phyloP scores from a whole-genome alignment of 805 yeast species.

The Metschnikowia bowlesiae region DNA sequence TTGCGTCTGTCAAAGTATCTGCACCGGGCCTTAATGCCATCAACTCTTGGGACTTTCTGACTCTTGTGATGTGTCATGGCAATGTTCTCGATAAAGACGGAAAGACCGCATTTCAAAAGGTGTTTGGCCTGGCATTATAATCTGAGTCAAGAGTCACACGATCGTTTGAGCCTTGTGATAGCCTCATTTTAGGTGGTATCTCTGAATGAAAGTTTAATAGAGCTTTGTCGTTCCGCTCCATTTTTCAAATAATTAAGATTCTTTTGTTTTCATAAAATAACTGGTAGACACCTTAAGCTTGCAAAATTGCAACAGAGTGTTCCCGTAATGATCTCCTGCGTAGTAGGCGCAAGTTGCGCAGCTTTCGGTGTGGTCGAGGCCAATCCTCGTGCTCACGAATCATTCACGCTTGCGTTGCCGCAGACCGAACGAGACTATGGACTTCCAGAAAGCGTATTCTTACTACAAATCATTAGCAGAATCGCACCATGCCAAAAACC shows the following conservation, averaged over 20 bases:
- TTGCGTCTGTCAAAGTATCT: constrained; percentile 13
- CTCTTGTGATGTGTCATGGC: constrained; percentile 24
- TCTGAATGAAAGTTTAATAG: too few relatives aligned
- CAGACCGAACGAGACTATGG: background rate
- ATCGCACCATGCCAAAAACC: constrained; percentile 4
- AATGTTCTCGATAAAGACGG: constrained; percentile 15
- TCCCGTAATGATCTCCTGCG: background rate
- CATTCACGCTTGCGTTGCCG: background rate
- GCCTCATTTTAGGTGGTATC: background rate
- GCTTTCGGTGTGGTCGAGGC: background rate
- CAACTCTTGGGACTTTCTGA: constrained; percentile 23
- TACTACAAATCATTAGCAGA: background rate
- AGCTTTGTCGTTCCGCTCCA: too few relatives aligned
- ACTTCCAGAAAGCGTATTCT: background rate
- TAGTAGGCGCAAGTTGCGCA: background rate
- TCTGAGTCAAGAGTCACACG: background rate
- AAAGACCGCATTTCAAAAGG: constrained; percentile 14
- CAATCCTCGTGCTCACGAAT: background rate
- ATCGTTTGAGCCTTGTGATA: background rate
- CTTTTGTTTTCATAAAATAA: background rate
- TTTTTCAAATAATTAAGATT: background rate
- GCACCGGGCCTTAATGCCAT: constrained; percentile 19
- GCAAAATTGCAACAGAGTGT: background rate
- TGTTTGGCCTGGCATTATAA: constrained; percentile 9
- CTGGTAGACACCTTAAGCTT: background rate